Evolutionary conservation across 768 basidiomycete genomes (phyloP).

Genomic region (Termitomyces sp.): DNA sequence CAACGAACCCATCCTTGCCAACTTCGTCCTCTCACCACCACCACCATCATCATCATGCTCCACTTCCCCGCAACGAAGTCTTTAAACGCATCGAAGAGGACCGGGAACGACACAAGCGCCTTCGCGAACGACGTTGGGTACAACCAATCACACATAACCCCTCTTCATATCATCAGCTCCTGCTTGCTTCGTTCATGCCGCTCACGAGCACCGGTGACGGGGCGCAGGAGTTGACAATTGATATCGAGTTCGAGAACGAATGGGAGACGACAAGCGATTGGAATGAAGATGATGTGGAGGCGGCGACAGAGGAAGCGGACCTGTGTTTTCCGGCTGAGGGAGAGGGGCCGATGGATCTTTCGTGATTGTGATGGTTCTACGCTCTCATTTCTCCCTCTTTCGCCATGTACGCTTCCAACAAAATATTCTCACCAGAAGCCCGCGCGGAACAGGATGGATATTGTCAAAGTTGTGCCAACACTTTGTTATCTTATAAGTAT

Average conservation of each 20-base stretch:
- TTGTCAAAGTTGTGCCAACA: no score
- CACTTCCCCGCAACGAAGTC: constrained; percentile 61
- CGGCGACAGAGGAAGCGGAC: constrained; percentile 62
- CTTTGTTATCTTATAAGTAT: no score
- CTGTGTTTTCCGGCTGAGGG: constrained; percentile 59
- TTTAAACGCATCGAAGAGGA: constrained; percentile 90
- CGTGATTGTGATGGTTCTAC: constrained; percentile 14
- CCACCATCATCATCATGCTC: constrained; percentile 18
- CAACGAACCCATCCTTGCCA: constrained; percentile 2
- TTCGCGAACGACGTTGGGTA: constrained; percentile 91
- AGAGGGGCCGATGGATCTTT: constrained; percentile 39
- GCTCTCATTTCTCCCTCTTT: not conserved
- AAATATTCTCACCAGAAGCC: no score
- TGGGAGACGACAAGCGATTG: constrained; percentile 90
- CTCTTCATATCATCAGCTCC: constrained; percentile 34
- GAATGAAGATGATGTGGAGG: constrained; percentile 86
- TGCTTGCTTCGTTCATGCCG: constrained; percentile 57
- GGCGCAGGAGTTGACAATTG: constrained; percentile 57
- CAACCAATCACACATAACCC: constrained; percentile 61
- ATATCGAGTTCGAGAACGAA: constrained; percentile 85
- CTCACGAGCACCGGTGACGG: constrained; percentile 47
- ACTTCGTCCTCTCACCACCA: constrained; percentile 17
- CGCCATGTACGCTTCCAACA: not conserved
- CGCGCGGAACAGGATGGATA: no score
- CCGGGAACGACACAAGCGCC: constrained; percentile 85